These are phyloP conservation scores for Entamoeba invadens DNA, from an alignment of 208 protist genomes.

Conservation along the genomic window DNA sequence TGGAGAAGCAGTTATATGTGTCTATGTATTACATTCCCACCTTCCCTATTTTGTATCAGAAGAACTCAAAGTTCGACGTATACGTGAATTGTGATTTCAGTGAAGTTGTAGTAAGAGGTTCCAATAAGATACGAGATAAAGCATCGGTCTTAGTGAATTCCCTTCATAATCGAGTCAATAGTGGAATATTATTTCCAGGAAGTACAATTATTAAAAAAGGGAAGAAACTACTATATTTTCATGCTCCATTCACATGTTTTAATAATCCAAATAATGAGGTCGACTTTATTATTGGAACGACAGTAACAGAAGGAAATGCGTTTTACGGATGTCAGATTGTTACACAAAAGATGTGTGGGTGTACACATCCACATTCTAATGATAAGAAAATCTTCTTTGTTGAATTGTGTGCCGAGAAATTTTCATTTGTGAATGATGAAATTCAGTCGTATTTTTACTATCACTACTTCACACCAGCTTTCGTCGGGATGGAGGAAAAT, in stretches of 20 bases:
- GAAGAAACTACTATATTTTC: neutral
- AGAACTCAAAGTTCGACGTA: neutral
- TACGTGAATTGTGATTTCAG: neutral
- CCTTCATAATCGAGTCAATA: too few species aligned
- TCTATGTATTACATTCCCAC: neutral
- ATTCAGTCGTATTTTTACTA: neutral
- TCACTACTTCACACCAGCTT: neutral
- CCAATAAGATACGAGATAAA: too few species aligned
- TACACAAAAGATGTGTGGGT: neutral
- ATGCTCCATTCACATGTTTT: neutral
- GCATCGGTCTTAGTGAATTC: too few species aligned
- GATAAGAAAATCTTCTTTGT: neutral
- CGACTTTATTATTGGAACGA: neutral
- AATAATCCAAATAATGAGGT: neutral
- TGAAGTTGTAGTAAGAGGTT: neutral
- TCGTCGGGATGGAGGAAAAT: neutral
- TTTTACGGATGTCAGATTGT: neutral
- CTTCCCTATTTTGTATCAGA: neutral
- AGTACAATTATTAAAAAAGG: neutral
- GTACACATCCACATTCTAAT: neutral
- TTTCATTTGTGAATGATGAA: neutral
- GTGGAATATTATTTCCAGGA: neutral
- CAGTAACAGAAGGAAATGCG: neutral
- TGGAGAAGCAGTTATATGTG: neutral
- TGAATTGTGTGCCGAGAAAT: neutral